Conservation (phyloP, 257 asterid species). For the Cruciata laevipes region DNA sequence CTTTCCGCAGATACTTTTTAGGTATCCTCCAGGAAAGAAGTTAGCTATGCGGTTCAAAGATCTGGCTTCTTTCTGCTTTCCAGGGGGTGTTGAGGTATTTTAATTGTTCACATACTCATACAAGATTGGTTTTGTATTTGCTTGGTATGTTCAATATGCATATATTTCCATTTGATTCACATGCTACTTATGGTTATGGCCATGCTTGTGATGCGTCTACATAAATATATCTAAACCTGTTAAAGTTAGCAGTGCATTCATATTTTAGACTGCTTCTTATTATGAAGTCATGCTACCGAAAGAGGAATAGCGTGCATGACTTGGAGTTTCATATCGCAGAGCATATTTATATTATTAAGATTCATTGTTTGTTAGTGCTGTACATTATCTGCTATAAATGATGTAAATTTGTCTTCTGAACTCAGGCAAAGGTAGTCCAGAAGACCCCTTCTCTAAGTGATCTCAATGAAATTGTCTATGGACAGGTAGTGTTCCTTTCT, state of each 20-base stretch:
- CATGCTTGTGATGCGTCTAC: conserved; percentile 1
- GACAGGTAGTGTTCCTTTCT: conserved; percentile 55
- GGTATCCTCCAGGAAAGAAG: conserved; percentile 78
- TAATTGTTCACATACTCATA: conserved; percentile 12
- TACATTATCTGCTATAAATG: background rate
- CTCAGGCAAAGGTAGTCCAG: conserved; percentile 72
- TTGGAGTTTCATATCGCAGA: background rate
- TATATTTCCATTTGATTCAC: background rate
- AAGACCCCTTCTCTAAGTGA: conserved; percentile 86
- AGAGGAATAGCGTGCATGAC: background rate
- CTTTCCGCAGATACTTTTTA: conserved; percentile 52
- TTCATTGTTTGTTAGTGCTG: background rate
- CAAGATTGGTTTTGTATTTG: background rate
- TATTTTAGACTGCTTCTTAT: background rate
- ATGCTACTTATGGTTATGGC: background rate
- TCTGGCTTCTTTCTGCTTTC: conserved; percentile 88
- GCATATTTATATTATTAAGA: too few species aligned
- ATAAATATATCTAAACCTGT: background rate
- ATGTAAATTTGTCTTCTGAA: conserved; percentile 7
- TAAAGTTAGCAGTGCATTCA: background rate
- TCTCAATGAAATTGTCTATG: conserved; percentile 75
- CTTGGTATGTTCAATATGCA: background rate
- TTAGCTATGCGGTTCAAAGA: conserved; percentile 55
- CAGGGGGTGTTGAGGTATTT: conserved; percentile 76
- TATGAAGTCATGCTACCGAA: background rate